Percentiles rank a stretch among this genome's conserved stretches.
These are phyloP conservation scores for Coprinopsis marcescibilis DNA, from an alignment of 768 basidiomycete genomes.

Conservation along the genomic window DNA sequence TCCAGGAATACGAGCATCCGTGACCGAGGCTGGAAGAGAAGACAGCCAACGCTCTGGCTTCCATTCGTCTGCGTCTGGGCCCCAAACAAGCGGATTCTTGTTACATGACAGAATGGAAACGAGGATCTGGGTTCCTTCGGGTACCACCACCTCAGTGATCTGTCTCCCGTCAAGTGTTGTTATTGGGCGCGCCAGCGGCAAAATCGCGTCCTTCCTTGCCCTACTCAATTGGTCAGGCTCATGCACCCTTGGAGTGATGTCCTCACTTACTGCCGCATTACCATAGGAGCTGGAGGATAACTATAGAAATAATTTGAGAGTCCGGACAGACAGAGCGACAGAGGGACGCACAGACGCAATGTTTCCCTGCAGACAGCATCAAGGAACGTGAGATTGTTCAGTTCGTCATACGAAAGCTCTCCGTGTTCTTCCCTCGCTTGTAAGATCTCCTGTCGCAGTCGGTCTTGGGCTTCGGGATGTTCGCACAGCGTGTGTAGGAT, in stretches of 20 bases:
- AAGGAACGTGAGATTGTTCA: slow-evolving; percentile 32
- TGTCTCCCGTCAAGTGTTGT: slow-evolving; percentile 30
- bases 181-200: slow-evolving; percentile 38
- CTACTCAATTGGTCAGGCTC: slow-evolving; percentile 18
- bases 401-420: slow-evolving; percentile 30
- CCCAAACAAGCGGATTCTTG: slow-evolving; percentile 23
- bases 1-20: slow-evolving; percentile 9
- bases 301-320: slow-evolving; percentile 6
- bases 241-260: background rate
- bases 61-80: slow-evolving; percentile 8
- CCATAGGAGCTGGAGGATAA: slow-evolving; percentile 15
- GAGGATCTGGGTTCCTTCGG: slow-evolving; percentile 31
- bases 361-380: slow-evolving; percentile 38
- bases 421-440: slow-evolving; percentile 21
- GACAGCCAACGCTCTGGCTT: slow-evolving; percentile 14
- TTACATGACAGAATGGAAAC: slow-evolving; percentile 35
- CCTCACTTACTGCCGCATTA: slow-evolving; percentile 11
- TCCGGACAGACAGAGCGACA: background rate
- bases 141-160: slow-evolving; percentile 31
- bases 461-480: slow-evolving; percentile 32
- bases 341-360: slow-evolving; percentile 27
- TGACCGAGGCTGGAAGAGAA: slow-evolving; percentile 7
- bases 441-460: slow-evolving; percentile 28
- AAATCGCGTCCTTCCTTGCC: slow-evolving; percentile 27
- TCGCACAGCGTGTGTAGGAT: slow-evolving; percentile 27